phyloP scores from a whole-genome alignment of 2,329 filamentous ascomycete genomes.

The Arachnomyces sp. region DNA sequence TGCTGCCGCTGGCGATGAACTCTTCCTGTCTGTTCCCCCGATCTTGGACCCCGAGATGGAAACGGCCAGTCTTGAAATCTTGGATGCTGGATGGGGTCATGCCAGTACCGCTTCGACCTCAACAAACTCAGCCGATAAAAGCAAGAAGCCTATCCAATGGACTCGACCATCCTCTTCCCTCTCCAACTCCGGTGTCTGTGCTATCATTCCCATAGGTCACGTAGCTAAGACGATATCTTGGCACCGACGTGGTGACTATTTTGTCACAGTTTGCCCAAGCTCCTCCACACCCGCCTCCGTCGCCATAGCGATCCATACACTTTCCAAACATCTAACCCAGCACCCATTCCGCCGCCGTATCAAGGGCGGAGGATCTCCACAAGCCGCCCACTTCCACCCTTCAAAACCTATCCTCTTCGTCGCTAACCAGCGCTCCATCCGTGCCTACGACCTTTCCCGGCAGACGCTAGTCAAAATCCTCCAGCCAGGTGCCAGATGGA shows the following conservation, averaged over 20 bases:
- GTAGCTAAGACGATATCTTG: conserved; percentile 83
- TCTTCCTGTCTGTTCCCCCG: conserved; percentile 76
- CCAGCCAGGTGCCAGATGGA: conserved; percentile 89
- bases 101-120: conserved; percentile 53
- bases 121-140: conserved; percentile 42
- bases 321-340: conserved; percentile 91
- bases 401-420: conserved; percentile 90
- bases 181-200: conserved; percentile 66
- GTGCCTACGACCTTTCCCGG: conserved; percentile 85
- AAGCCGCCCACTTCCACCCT: conserved; percentile 91
- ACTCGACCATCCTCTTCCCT: conserved; percentile 66
- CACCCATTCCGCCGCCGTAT: conserved; percentile 74
- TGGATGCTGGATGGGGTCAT: conserved; percentile 90
- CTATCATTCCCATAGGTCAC: conserved; percentile 72
- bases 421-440: conserved; percentile 86
- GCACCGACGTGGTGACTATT: conserved; percentile 91
- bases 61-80: conserved; percentile 62
- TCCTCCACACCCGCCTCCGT: conserved; percentile 41
- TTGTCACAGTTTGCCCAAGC: conserved; percentile 77
- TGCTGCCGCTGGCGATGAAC: conserved; percentile 73
- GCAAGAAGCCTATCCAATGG: conserved; percentile 76
- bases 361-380: conserved; percentile 66
- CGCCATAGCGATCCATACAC: conserved; percentile 86
- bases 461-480: conserved; percentile 90
- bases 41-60: conserved; percentile 66